These are phyloP conservation scores for Rhododendron henanense DNA, from an alignment of 148 eudicot species.

Conservation along the genomic window DNA sequence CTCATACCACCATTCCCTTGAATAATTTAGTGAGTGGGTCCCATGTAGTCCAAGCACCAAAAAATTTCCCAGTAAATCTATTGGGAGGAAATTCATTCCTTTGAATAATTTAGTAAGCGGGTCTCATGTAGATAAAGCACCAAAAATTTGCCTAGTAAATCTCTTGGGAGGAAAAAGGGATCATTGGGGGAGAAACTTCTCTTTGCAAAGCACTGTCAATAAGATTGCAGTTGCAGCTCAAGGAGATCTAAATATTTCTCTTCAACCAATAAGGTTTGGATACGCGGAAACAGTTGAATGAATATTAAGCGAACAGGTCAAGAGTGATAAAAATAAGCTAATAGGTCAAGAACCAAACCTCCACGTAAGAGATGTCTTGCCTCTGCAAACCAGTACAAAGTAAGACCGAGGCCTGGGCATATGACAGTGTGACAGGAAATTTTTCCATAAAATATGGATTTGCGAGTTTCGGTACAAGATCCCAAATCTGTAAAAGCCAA, in stretches of 20 bases:
- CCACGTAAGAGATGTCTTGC: conserved; percentile 52
- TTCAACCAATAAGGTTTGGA: not conserved
- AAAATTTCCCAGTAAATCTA: not conserved
- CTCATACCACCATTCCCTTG: not conserved
- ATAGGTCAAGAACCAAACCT: conserved; percentile 41
- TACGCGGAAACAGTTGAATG: not conserved
- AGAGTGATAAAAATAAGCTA: not conserved
- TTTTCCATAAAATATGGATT: conserved; percentile 61
- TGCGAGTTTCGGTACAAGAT: conserved; percentile 46
- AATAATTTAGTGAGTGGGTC: not conserved
- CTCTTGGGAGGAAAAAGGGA: not conserved
- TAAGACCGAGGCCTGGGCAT: conserved; percentile 81
- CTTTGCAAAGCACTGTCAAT: not conserved
- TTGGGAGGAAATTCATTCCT: not conserved
- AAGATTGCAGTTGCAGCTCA: not conserved
- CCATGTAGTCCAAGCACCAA: not conserved
- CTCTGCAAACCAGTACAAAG: conserved; percentile 86
- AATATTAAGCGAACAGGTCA: conserved; percentile 3
- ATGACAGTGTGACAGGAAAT: conserved; percentile 70
- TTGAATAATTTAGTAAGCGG: not conserved
- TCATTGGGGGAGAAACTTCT: not conserved
- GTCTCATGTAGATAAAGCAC: not conserved
- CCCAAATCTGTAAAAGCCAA: conserved; percentile 47
- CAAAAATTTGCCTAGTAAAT: not conserved
- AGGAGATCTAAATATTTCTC: not conserved